Evolutionary conservation across 1,139 yeast species (phyloP).

Genomic region (Zygoascus meyerae): DNA sequence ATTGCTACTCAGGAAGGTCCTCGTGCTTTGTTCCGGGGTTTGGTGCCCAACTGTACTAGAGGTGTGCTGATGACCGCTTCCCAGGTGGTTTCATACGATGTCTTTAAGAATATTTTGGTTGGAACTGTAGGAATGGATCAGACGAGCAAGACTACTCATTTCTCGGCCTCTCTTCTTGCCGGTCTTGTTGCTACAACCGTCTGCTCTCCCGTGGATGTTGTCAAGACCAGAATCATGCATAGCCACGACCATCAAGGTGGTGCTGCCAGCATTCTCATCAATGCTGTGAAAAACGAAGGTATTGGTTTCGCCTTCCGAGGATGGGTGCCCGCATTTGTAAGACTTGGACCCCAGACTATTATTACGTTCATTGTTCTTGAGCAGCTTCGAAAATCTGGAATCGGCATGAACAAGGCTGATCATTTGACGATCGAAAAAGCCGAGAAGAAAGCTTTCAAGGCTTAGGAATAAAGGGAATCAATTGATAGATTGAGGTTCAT

Average conservation of each 20-base stretch:
- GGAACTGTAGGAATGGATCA: conserved; percentile 49
- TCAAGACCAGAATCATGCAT: conserved; percentile 83
- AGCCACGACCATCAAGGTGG: conserved; percentile 41
- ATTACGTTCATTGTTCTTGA: conserved; percentile 78
- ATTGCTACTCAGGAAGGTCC: conserved; percentile 59
- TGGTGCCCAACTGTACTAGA: conserved; percentile 69
- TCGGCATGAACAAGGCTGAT: conserved; percentile 8
- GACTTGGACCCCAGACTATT: conserved; percentile 87
- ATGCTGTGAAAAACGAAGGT: conserved; percentile 66
- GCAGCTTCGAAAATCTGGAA: conserved; percentile 53
- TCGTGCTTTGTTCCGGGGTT: conserved; percentile 62
- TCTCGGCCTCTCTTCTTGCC: conserved; percentile 68
- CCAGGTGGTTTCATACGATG: conserved; percentile 83
- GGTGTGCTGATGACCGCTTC: conserved; percentile 89
- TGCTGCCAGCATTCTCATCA: conserved; percentile 47
- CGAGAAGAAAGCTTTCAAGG: background rate
- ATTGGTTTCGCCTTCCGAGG: conserved; percentile 79
- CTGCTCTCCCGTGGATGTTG: conserved; percentile 89
- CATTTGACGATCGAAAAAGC: background rate
- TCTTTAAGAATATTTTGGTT: conserved; percentile 60
- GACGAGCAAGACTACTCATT: conserved; percentile 63
- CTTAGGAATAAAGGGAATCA: background rate
- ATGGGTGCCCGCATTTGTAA: conserved; percentile 82
- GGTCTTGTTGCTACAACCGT: conserved; percentile 86
- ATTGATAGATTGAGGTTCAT: too few relatives aligned